Conservation (phyloP, 371 early-diverging fungal species). For the Circinella umbellata region DNA sequence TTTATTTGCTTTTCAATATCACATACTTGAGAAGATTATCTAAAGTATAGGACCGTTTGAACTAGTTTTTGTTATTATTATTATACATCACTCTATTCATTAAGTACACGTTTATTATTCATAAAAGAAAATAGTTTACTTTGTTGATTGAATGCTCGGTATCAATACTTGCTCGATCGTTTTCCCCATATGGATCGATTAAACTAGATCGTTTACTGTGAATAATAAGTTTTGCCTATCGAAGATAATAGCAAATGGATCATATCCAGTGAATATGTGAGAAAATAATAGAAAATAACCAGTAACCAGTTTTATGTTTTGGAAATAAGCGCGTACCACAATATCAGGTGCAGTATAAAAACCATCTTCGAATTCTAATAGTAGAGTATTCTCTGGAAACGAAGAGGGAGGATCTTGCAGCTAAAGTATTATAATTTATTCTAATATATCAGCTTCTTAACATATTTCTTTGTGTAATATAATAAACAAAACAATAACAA, state of each 20-base stretch:
- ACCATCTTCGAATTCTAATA: constrained; percentile 60
- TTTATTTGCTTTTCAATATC: too few relatives aligned
- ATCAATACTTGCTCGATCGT: constrained; percentile 25
- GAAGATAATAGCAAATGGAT: not conserved
- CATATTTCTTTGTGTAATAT: too few relatives aligned
- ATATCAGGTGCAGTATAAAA: constrained; percentile 59
- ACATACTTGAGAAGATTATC: constrained; percentile 53
- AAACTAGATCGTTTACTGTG: constrained; percentile 36
- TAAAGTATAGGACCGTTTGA: constrained; percentile 57
- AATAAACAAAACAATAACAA: too few relatives aligned
- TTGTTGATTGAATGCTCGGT: constrained; percentile 22
- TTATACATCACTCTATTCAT: too few relatives aligned
- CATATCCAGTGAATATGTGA: too few relatives aligned
- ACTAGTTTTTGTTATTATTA: constrained; percentile 15
- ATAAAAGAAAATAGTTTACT: constrained; percentile 16
- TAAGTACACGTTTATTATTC: constrained; percentile 10
- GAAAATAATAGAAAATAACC: too few relatives aligned
- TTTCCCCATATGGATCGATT: constrained; percentile 12
- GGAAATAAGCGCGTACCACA: constrained; percentile 17
- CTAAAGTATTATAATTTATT: constrained; percentile 10
- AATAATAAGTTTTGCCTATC: constrained; percentile 17
- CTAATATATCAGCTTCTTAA: not conserved
- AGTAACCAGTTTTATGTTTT: too few relatives aligned
- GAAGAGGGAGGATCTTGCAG: constrained; percentile 42
- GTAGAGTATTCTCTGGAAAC: constrained; percentile 58